Evolutionary conservation across 495 filamentous ascomycete species (phyloP).

Genomic region (Talaromyces wortmannii): DNA sequence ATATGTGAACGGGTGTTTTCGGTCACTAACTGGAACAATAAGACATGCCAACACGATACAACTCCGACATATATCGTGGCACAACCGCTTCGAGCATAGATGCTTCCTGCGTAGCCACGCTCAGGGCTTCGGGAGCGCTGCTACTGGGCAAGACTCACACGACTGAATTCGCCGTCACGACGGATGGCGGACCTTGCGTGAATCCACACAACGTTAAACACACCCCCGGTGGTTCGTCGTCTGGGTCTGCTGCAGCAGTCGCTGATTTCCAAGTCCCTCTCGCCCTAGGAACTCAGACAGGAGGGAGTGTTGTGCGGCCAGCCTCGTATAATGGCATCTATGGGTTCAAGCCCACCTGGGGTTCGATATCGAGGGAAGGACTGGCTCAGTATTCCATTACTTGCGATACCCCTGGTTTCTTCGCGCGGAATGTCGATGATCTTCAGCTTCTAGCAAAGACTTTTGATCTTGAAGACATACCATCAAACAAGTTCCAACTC

Average conservation of each 20-base stretch:
- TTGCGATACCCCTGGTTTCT: slow-evolving; percentile 49
- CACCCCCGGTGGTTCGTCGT: slow-evolving; percentile 58
- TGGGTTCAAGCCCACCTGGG: slow-evolving; percentile 52
- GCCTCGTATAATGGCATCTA: slow-evolving; percentile 49
- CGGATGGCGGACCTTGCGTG: slow-evolving; percentile 5
- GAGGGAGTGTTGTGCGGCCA: slow-evolving; percentile 28
- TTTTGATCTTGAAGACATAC: slow-evolving; percentile 41
- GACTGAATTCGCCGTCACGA: slow-evolving; percentile 2
- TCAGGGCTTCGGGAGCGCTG: background rate
- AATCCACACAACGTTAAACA: slow-evolving; percentile 57
- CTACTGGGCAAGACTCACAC: background rate
- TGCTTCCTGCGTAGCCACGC: background rate
- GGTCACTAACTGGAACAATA: background rate
- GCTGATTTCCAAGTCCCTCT: background rate
- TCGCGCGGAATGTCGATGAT: slow-evolving; percentile 40
- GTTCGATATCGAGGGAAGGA: slow-evolving; percentile 46
- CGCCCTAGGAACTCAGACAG: background rate
- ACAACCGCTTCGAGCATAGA: background rate
- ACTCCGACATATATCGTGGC: background rate
- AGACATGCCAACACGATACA: background rate
- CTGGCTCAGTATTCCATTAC: slow-evolving; percentile 36
- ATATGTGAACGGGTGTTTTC: background rate
- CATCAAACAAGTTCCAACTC: slow-evolving; percentile 16
- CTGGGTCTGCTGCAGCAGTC: slow-evolving; percentile 50
- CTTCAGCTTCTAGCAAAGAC: slow-evolving; percentile 39